Base-by-base conservation (phyloP, 306 rosid species). In the Inga laurina region DNA sequence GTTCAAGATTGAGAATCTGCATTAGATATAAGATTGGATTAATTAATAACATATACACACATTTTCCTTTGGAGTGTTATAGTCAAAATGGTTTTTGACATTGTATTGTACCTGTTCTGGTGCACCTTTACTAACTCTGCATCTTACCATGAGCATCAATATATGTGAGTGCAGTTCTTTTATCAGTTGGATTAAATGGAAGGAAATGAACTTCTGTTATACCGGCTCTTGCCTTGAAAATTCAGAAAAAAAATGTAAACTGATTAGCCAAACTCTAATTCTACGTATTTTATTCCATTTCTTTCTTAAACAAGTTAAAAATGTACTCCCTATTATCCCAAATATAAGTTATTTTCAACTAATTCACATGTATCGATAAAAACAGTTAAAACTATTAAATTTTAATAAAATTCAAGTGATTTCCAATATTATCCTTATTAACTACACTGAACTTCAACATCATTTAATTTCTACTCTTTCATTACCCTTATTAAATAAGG, bases 111-210 rank as follows among this genome's bases (percentile, higher is more conserved):
- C 95, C 95, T 93, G 93, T 77, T 91, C 97, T 37, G 93, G 94
- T 84, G 97, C 94, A 74, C 97, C 97, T 87, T 93, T 93, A 81
- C 97, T 91, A 41, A 87, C 94, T 80, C 97, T 89, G 92, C 91
- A 88, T 90, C 37, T 86, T 90, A 78, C 92, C 93, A 62, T 77
- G 44, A 49, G 79, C 88, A 85, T 91, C 95, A 48, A 76, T 51
- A 74, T 91, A 93, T 68, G 97, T 87, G 76, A 91, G 95, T 62
- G 97, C 95, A 72, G 93, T 93, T 86, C 94, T 93, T 82, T 91
- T 93, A 78, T 90, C 93, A 6, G 91, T 89, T 54, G 94, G 94
- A 85, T 89, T 92, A 80, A 92, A 92, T n/a, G 97, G 94, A 76
- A 92, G 97, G 85, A 92, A 92, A 75, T 92, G 97, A 85, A 92